Evolutionary conservation across 345 rosid species (phyloP).

Genomic region (Mallotus nudiflorus): DNA sequence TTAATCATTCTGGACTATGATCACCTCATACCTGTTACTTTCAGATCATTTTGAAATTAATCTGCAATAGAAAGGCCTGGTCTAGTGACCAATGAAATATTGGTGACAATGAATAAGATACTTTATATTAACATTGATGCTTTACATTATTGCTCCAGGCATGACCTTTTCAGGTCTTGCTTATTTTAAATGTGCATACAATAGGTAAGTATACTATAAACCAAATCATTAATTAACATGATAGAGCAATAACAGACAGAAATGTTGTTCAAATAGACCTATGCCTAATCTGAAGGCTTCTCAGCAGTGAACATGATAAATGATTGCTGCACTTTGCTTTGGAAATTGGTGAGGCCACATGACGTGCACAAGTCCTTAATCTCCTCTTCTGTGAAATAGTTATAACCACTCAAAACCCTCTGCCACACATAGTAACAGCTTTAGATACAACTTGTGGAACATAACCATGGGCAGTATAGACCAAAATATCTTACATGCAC

Average conservation of each 20-base stretch:
- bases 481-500: background rate
- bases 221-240: slow-evolving; percentile 9
- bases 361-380: slow-evolving; percentile 77
- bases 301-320: slow-evolving; percentile 93
- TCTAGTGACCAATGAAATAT: background rate
- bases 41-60: slow-evolving; percentile 7
- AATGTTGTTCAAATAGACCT: slow-evolving; percentile 24
- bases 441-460: background rate
- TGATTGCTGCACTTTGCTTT: slow-evolving; percentile 55
- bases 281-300: slow-evolving; percentile 57
- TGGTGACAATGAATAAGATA: slow-evolving; percentile 7
- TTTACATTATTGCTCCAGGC: slow-evolving; percentile 27
- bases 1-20: slow-evolving; percentile 3
- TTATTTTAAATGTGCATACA: background rate
- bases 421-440: slow-evolving; percentile 27
- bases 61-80: slow-evolving; percentile 18
- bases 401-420: slow-evolving; percentile 43
- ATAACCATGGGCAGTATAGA: background rate
- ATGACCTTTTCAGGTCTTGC: slow-evolving; percentile 21
- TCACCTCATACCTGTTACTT: background rate
- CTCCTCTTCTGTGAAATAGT: slow-evolving; percentile 67
- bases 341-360: slow-evolving; percentile 77
- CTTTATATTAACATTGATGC: slow-evolving; percentile 7
- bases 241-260: slow-evolving; percentile 16
- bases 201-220: background rate